Conservation (phyloP, 2,329 filamentous ascomycete species). For the Pseudopyrenochaeta lycopersici region DNA sequence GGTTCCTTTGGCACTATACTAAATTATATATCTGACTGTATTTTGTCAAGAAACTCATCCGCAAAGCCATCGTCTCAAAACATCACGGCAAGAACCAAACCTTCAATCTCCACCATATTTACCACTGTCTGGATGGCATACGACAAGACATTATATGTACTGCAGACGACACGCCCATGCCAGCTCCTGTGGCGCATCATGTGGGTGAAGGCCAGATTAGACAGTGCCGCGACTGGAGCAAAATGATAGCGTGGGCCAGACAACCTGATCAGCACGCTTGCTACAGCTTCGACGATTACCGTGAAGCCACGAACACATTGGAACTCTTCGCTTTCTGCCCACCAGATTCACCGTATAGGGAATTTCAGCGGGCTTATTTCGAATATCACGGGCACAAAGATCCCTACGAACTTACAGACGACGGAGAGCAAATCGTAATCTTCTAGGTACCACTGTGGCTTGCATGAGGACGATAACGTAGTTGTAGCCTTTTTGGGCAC, state of each 20-base stretch:
- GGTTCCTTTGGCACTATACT: not conserved
- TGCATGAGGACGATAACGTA: not conserved
- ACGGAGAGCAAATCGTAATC: conserved; percentile 20
- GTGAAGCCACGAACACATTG: conserved; percentile 45
- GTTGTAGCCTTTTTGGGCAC: not conserved
- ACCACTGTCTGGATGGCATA: conserved; percentile 45
- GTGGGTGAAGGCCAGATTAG: conserved; percentile 40
- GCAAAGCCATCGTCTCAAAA: conserved; percentile 44
- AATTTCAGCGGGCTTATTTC: conserved; percentile 43
- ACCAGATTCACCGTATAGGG: conserved; percentile 37
- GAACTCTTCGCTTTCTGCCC: conserved; percentile 47
- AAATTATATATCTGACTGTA: not conserved
- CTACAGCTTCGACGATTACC: conserved; percentile 45
- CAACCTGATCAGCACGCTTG: conserved; percentile 43
- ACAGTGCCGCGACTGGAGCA: conserved; percentile 44
- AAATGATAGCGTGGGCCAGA: conserved; percentile 43
- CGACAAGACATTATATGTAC: conserved; percentile 47
- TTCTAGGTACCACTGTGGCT: conserved; percentile 16
- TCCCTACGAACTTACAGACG: conserved; percentile 33
- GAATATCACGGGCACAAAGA: conserved; percentile 45
- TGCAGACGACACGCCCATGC: conserved; percentile 48
- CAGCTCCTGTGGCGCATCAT: conserved; percentile 31
- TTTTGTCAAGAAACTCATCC: conserved; percentile 41
- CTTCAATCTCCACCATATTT: conserved; percentile 39
- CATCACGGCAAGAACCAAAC: conserved; percentile 30